phyloP scores from a whole-genome alignment of 331 rosid genomes.

The Phaseolus coccineus region DNA sequence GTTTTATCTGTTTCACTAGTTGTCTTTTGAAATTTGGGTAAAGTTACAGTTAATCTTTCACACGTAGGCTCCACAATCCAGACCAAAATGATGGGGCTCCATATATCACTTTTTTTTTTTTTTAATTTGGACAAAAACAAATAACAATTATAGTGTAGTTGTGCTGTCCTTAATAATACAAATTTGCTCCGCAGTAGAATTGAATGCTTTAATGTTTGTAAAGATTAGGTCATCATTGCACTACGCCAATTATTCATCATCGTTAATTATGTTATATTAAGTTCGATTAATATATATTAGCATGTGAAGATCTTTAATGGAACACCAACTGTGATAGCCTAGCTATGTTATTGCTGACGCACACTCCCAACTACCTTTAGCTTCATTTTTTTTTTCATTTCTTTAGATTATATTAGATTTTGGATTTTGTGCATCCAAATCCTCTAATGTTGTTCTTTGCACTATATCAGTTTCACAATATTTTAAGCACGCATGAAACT shows the following conservation, averaged over 20 bases:
- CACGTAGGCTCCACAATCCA: constrained; percentile 15
- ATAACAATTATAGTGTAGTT: not conserved
- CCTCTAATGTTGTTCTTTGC: not conserved
- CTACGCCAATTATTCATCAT: not conserved
- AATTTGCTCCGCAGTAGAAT: not conserved
- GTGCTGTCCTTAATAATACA: not conserved
- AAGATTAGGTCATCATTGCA: constrained; percentile 10
- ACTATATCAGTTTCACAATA: not conserved
- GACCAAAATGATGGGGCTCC: constrained; percentile 16
- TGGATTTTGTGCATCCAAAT: constrained; percentile 18
- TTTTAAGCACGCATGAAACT: not conserved
- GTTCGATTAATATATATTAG: not conserved
- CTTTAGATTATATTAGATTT: constrained; percentile 1
- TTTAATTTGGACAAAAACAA: not conserved
- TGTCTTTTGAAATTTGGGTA: not conserved
- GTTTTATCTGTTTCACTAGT: not conserved
- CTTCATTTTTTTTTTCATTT: not conserved
- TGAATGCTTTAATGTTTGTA: not conserved
- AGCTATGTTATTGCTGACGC: not conserved
- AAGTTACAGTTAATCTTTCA: not conserved
- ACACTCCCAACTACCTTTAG: not conserved
- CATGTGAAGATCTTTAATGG: not conserved
- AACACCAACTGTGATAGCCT: not conserved
- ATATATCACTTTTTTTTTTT: not conserved
- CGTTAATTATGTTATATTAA: not conserved